Conservation (phyloP, 768 basidiomycete species). For the Russula vinacea region DNA sequence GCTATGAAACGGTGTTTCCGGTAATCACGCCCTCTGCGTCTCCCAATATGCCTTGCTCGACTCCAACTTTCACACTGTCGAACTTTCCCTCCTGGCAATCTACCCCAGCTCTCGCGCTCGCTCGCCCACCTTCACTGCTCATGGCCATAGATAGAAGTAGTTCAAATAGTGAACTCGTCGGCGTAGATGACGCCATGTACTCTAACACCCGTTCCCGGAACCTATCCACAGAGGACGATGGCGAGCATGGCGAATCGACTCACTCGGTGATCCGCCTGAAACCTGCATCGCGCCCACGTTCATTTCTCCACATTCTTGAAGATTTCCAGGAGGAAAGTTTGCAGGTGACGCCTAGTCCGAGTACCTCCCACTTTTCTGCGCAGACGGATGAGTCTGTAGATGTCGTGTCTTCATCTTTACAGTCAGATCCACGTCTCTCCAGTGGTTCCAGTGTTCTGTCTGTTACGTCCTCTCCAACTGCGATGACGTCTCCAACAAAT, state of each 20-base stretch:
- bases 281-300: conserved; percentile 47
- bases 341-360: conserved; percentile 31
- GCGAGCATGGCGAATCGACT: conserved; percentile 26
- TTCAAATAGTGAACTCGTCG: conserved; percentile 30
- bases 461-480: not conserved
- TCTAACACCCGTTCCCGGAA: conserved; percentile 4
- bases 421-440: conserved; percentile 21
- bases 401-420: conserved; percentile 31
- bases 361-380: conserved; percentile 34
- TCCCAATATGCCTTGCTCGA: conserved; percentile 26
- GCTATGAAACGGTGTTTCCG: conserved; percentile 85
- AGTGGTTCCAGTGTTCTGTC: conserved; percentile 18
- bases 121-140: conserved; percentile 36
- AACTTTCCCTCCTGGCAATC: conserved; percentile 58
- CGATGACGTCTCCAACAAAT: not conserved
- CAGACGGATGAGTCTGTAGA: conserved; percentile 31
- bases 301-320: conserved; percentile 64
- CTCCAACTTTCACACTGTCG: conserved; percentile 51
- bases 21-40: conserved; percentile 39
- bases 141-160: conserved; percentile 43
- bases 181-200: conserved; percentile 29
- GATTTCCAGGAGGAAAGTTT: conserved; percentile 47
- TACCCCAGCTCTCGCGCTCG: conserved; percentile 36
- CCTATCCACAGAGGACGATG: conserved; percentile 10
- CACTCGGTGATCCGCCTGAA: conserved; percentile 35